Evolutionary conservation across 2,329 filamentous ascomycete genomes (phyloP).

Genomic region (Epichloe glyceriae): DNA sequence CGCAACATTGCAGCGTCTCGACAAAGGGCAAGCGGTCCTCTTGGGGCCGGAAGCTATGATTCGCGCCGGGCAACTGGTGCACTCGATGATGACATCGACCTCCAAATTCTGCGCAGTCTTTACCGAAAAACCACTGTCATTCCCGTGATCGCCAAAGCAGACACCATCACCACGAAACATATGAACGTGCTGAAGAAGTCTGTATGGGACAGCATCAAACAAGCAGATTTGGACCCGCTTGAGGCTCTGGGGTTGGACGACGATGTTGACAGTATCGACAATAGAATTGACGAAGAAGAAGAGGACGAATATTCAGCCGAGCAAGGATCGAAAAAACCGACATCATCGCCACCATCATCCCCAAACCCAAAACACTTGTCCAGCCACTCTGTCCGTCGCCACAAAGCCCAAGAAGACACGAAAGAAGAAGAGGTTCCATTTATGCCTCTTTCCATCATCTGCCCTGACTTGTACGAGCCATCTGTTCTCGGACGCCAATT

Average conservation of each 20-base stretch:
- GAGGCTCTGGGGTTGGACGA: constrained; percentile 76
- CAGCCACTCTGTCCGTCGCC: constrained; percentile 30
- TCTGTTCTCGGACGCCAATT: constrained; percentile 73
- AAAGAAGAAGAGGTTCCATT: constrained; percentile 49
- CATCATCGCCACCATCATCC: constrained; percentile 21
- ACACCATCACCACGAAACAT: constrained; percentile 89
- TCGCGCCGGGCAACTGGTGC: constrained; percentile 42
- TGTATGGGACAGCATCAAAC: constrained; percentile 79
- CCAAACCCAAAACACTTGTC: constrained; percentile 33
- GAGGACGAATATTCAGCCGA: constrained; percentile 17
- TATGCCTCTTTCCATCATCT: constrained; percentile 84
- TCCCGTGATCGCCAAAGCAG: constrained; percentile 90
- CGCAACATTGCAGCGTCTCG: constrained; percentile 61
- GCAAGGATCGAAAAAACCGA: constrained; percentile 11
- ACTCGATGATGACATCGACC: constrained; percentile 77
- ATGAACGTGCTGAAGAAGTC: constrained; percentile 86
- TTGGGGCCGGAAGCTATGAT: constrained; percentile 31
- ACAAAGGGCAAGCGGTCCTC: constrained; percentile 36
- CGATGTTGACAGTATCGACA: constrained; percentile 48
- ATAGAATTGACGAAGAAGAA: constrained; percentile 43
- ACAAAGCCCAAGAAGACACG: constrained; percentile 32
- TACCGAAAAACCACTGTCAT: constrained; percentile 92
- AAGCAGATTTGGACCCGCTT: constrained; percentile 74
- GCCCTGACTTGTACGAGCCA: constrained; percentile 80
- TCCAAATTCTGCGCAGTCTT: constrained; percentile 77